Evolutionary conservation across 2,329 filamentous ascomycete species (phyloP).

Genomic region (Alternaria brassicae): DNA sequence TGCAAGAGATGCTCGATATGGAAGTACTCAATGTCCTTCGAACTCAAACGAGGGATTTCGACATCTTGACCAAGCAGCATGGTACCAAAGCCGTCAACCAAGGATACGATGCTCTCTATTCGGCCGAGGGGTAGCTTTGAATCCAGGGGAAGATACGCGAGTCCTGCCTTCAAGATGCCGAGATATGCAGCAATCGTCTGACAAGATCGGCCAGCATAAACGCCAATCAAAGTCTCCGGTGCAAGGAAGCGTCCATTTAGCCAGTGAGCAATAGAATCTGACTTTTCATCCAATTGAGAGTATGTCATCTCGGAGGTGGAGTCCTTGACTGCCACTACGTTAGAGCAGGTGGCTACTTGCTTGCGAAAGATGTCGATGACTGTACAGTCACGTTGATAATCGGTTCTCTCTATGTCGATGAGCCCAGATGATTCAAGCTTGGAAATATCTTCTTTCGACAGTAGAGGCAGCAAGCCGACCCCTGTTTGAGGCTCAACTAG

Average conservation of each 20-base stretch:
- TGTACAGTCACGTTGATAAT: constrained; percentile 7
- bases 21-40: too few species aligned
- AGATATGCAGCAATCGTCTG: constrained; percentile 47
- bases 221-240: constrained; percentile 18
- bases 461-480: neutral
- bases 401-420: constrained; percentile 1
- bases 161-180: constrained; percentile 52
- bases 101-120: too few species aligned
- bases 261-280: constrained; percentile 12
- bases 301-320: constrained; percentile 14
- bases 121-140: neutral
- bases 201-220: constrained; percentile 24
- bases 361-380: constrained; percentile 12
- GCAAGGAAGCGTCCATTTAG: neutral
- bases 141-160: constrained; percentile 49
- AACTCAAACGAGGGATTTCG: too few species aligned
- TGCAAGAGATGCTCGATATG: too few species aligned
- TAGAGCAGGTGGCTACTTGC: neutral
- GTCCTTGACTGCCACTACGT: constrained; percentile 16
- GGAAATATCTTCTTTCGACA: neutral
- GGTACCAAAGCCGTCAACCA: too few species aligned
- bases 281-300: constrained; percentile 8
- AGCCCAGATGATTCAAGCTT: neutral
- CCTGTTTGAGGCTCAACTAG: neutral
- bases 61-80: too few species aligned